Conservation (phyloP, 2,329 filamentous ascomycete species). For the Pleoardoris graminearum region DNA sequence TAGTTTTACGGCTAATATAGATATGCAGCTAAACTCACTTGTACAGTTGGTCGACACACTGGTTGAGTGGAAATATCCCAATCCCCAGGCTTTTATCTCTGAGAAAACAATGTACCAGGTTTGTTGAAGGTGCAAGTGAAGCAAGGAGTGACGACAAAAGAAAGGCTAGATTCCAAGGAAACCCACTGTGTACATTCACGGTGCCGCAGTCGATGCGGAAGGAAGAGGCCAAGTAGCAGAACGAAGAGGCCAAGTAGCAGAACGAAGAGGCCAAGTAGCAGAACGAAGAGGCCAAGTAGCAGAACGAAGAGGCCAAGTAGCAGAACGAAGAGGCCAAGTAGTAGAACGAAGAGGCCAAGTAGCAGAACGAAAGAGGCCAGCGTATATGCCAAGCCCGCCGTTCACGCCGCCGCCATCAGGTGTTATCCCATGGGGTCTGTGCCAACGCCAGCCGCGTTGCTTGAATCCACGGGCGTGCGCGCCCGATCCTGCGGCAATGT, state of each 20-base stretch:
- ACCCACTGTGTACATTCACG: slow-evolving; percentile 1
- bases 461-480: background rate
- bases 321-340: background rate
- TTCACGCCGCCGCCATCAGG: background rate
- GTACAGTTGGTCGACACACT: background rate
- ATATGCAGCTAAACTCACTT: background rate
- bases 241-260: background rate
- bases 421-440: slow-evolving; percentile 1
- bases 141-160: slow-evolving; percentile 10
- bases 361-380: slow-evolving; percentile 1
- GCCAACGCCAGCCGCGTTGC: background rate
- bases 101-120: background rate
- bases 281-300: slow-evolving; percentile 1
- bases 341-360: background rate
- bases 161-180: slow-evolving; percentile 7
- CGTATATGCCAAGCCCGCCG: slow-evolving; percentile 3
- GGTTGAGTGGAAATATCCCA: background rate
- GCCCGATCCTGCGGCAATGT: slow-evolving; percentile 2
- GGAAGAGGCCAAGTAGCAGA: background rate
- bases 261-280: background rate
- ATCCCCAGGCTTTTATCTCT: background rate
- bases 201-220: background rate
- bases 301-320: background rate
- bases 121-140: background rate
- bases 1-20: slow-evolving; percentile 2